A percentile compares a stretch with the other conserved stretches of the same genome.
phyloP scores from a whole-genome alignment of 257 asterid species.

The Misopates orontium region DNA sequence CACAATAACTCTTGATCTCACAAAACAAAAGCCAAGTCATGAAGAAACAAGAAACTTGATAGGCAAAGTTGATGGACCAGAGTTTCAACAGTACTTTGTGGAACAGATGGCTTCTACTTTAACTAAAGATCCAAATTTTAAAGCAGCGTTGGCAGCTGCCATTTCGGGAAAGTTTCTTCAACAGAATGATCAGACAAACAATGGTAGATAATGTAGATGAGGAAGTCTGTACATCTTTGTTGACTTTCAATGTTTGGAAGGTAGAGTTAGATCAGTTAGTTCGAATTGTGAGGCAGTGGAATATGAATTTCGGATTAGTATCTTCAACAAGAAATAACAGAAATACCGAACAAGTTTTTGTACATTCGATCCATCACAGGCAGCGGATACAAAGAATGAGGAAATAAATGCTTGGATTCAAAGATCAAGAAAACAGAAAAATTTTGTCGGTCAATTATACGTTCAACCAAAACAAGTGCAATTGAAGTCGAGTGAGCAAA shows the following conservation, averaged over 20 bases:
- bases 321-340: slow-evolving; percentile 9
- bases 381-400: too few species aligned
- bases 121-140: slow-evolving; percentile 86
- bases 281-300: slow-evolving; percentile 1
- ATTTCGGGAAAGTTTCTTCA: slow-evolving; percentile 79
- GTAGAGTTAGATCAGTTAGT: slow-evolving; percentile 16
- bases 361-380: too few species aligned
- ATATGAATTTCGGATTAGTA: slow-evolving; percentile 17
- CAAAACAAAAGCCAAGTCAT: slow-evolving; percentile 31
- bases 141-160: slow-evolving; percentile 95
- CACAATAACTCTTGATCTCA: slow-evolving; percentile 64
- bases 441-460: too few species aligned
- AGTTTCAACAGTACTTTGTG: slow-evolving; percentile 57
- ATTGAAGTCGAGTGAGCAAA: too few species aligned
- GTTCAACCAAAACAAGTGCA: too few species aligned
- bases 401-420: too few species aligned
- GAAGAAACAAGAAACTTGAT: slow-evolving; percentile 31
- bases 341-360: background rate
- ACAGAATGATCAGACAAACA: slow-evolving; percentile 35
- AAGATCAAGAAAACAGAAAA: too few species aligned
- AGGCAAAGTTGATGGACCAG: slow-evolving; percentile 41
- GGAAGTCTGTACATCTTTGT: slow-evolving; percentile 6
- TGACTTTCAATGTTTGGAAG: slow-evolving; percentile 19
- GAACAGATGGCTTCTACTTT: slow-evolving; percentile 89
- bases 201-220: slow-evolving; percentile 28